These are phyloP conservation scores for Rosa lucieae DNA, from an alignment of 306 rosid species.

Conservation along the genomic window DNA sequence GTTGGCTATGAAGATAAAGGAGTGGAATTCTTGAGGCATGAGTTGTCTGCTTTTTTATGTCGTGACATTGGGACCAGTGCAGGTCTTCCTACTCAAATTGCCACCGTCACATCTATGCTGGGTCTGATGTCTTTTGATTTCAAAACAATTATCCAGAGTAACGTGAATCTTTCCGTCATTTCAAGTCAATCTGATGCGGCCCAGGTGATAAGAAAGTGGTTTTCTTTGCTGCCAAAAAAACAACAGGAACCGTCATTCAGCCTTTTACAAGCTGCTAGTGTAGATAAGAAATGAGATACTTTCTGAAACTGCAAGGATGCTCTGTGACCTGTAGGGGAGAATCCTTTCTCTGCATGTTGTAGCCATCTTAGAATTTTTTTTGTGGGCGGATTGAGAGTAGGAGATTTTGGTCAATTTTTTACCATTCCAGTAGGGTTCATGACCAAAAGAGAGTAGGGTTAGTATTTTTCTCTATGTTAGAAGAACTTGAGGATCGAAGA, in stretches of 20 bases:
- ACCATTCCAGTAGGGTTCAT: not conserved
- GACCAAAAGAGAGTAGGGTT: constrained; percentile 1
- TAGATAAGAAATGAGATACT: not conserved
- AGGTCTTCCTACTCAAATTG: constrained; percentile 51
- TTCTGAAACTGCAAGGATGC: not conserved
- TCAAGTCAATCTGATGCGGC: constrained; percentile 37
- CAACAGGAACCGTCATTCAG: constrained; percentile 48
- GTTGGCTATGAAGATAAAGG: constrained; percentile 68
- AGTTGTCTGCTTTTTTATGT: constrained; percentile 45
- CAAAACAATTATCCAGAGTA: constrained; percentile 48
- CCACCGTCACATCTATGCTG: constrained; percentile 49
- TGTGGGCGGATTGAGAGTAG: not conserved
- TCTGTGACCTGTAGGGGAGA: not conserved
- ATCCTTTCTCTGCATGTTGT: not conserved
- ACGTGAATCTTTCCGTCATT: constrained; percentile 23
- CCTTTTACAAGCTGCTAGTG: constrained; percentile 35
- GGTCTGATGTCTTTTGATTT: constrained; percentile 57
- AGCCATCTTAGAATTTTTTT: not conserved
- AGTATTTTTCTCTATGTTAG: not conserved
- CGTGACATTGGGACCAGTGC: constrained; percentile 32
- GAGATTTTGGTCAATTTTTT: constrained; percentile 2
- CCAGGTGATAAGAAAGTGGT: constrained; percentile 58
- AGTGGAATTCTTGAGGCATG: constrained; percentile 52
- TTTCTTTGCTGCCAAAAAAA: constrained; percentile 51
- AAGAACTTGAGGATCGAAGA: constrained; percentile 2